Conservation (phyloP, 495 filamentous ascomycete species). For the Friedmanniomyces simplex region DNA sequence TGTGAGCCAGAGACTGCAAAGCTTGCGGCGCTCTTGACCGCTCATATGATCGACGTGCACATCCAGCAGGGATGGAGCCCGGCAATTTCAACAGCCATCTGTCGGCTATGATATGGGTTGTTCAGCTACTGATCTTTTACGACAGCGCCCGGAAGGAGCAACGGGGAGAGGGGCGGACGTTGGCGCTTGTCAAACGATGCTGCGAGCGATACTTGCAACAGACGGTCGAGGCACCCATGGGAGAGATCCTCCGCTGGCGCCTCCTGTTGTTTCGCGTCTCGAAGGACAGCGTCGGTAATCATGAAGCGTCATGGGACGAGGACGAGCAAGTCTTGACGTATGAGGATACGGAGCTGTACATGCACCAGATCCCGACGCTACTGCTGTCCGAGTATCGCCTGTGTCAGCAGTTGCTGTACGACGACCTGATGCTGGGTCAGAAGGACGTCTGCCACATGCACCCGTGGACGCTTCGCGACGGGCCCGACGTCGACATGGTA, state of each 20-base stretch:
- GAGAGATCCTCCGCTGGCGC: conserved; percentile 4
- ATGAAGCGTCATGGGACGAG: conserved; percentile 1
- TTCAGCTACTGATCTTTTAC: conserved; percentile 9
- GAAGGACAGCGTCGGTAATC: not conserved
- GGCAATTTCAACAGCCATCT: conserved; percentile 8
- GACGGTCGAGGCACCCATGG: not conserved
- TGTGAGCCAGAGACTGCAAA: conserved; percentile 37
- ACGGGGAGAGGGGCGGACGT: not conserved
- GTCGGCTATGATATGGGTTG: conserved; percentile 3
- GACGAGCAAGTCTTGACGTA: not conserved
- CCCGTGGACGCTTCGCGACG: not conserved
- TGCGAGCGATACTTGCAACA: not conserved
- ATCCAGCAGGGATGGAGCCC: conserved; percentile 10
- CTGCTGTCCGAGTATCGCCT: not conserved
- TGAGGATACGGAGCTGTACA: not conserved
- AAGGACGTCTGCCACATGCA: not conserved
- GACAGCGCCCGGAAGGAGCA: not conserved
- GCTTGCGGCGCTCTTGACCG: conserved; percentile 17
- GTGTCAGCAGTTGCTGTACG: not conserved
- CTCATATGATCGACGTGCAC: conserved; percentile 18
- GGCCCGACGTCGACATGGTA: not conserved
- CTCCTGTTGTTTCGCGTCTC: not conserved
- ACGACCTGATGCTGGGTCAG: not conserved
- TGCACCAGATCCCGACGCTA: conserved; percentile 1
- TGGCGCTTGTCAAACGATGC: not conserved